Evolutionary conservation across 1,284 basidiomycete genomes (phyloP).

Genomic region (Fomitiporia mediterranea): DNA sequence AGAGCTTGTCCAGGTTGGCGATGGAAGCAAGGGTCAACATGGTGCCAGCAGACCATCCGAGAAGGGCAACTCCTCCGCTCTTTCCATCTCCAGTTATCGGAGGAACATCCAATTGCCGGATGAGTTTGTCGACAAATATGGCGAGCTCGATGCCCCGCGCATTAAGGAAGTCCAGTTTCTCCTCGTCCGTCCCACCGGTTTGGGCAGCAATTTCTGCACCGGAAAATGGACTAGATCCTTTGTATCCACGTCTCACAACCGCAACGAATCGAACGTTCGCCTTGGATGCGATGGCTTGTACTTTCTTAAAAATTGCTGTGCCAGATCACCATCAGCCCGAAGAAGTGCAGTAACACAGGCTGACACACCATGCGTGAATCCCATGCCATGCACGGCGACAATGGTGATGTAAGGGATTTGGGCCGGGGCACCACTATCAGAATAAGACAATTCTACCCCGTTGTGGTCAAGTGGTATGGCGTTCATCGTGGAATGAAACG

Average conservation of each 20-base stretch:
- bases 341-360: neutral
- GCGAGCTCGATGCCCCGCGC: slow-evolving; percentile 14
- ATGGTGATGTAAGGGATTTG: neutral
- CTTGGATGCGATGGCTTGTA: slow-evolving; percentile 21
- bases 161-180: slow-evolving; percentile 2
- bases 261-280: slow-evolving; percentile 27
- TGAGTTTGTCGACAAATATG: slow-evolving; percentile 17
- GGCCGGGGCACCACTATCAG: neutral
- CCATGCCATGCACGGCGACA: slow-evolving; percentile 1
- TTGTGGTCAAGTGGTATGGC: neutral
- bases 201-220: slow-evolving; percentile 22
- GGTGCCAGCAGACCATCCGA: slow-evolving; percentile 3
- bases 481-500: too few relatives aligned
- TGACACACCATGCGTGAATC: neutral
- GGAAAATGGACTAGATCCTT: slow-evolving; percentile 26
- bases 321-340: neutral
- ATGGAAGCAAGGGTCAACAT: neutral
- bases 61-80: slow-evolving; percentile 2
- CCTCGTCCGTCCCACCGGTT: neutral
- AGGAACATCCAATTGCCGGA: slow-evolving; percentile 12
- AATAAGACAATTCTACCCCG: neutral
- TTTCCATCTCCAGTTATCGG: neutral
- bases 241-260: slow-evolving; percentile 30
- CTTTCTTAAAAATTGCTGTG: slow-evolving; percentile 1
- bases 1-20: slow-evolving; percentile 1